Evolutionary conservation across 2,329 filamentous ascomycete genomes (phyloP), one percentile per base, ranked within the genome.

Genomic region (Colletotrichum salicis): DNA sequence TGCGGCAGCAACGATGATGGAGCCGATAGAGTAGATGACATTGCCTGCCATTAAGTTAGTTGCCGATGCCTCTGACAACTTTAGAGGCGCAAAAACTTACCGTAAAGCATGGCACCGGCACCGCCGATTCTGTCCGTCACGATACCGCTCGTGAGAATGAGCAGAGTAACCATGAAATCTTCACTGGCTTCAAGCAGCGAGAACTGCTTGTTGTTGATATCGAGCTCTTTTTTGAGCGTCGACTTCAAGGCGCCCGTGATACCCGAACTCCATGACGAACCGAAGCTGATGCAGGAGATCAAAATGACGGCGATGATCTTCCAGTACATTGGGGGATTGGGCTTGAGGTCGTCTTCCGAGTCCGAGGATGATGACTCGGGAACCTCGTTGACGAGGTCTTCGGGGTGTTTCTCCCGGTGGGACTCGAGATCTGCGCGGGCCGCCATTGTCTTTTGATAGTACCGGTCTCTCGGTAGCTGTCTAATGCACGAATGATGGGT

Each of bases 191-290:
- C 87, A 0, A 91, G 82, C 0, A 91, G 80, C 0, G 89, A 85
- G 75, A 86, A 91, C 74, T 91, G 85, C 0, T 86, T 86, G 75
- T 91, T 91, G 76, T 86, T 86, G 76, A 91, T 90, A 58, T 86
- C 73, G 54, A 91, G 81, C 82, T 90, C 75, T 83, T 90, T 90
- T 74, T 91, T 91, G 31, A 91, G 77, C 0, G 88, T 90, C 22
- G 82, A 88, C 76, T 91, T 91, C 84, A 91, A 87, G 1, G 89
- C 89, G 11, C 87, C 86, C 0, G 88, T 90, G 1, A 91, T 86
- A 1, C 89, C 88, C n/a, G 83, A 83, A 73, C 88, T 90, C 88
- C 89, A 91, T 27, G 86, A 85, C 0, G 87, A 87, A 0, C 89
- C 89, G 74, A 91, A 91, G 1, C 89, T 88, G 74, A 91, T 89